These are phyloP conservation scores for Forsythia suspensa DNA, from an alignment of 257 asterid species.

Conservation along the genomic window DNA sequence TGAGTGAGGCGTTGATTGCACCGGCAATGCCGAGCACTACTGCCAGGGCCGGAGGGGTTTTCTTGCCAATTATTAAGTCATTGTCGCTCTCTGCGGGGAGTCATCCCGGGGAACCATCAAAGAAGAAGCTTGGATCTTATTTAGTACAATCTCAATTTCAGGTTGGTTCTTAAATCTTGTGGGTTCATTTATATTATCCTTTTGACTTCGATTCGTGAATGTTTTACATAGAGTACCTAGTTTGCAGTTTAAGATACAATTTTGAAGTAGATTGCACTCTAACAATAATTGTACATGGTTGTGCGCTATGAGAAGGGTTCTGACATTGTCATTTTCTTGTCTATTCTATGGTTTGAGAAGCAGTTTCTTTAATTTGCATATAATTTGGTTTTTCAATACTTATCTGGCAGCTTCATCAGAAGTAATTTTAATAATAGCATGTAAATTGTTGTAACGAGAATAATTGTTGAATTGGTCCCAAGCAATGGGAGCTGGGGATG, in stretches of 20 bases:
- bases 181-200: background rate
- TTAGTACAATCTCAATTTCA: slow-evolving; percentile 86
- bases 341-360: background rate
- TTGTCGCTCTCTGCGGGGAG: slow-evolving; percentile 86
- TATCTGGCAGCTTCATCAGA: background rate
- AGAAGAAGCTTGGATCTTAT: slow-evolving; percentile 81
- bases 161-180: slow-evolving; percentile 40
- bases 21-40: slow-evolving; percentile 99
- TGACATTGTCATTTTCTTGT: background rate
- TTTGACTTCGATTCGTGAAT: background rate
- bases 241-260: background rate
- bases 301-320: background rate
- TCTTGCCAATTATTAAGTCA: slow-evolving; percentile 86
- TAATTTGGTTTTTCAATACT: background rate
- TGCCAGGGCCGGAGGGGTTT: slow-evolving; percentile 96
- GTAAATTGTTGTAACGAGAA: background rate
- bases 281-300: background rate
- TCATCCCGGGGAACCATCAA: slow-evolving; percentile 70
- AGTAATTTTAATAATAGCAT: background rate
- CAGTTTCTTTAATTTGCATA: background rate
- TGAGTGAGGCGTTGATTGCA: slow-evolving; percentile 91
- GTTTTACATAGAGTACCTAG: background rate
- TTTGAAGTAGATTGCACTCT: background rate
- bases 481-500: background rate
- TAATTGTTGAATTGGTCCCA: background rate